Evolutionary conservation across 208 protist species (phyloP), one percentile per base, ranked within the genome.

Genomic region (Trypanosomatidae sp.): DNA sequence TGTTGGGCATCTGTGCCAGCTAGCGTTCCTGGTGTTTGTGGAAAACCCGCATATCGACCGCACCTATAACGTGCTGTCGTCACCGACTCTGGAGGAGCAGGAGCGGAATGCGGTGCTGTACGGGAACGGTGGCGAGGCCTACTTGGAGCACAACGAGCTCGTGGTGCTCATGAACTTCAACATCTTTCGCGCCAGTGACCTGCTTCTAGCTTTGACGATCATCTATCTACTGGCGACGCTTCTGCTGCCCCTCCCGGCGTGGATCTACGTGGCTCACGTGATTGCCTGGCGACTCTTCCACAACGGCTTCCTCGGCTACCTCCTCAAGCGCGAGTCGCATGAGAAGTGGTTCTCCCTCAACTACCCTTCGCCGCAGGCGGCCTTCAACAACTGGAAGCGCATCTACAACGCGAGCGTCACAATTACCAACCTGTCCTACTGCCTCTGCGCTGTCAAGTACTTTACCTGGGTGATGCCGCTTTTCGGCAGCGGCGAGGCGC

Each of bases 31-130:
- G 28, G 88, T 84, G 10, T 80, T 98, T 19, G 94, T 98, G 10
- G 96, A 99, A 74, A 97, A 98, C 64, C 97, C 96, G 55, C 97
- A 95, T 77, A 96, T 94, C 81, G 81, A 92, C 47, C 88, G 87
- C 62, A 95, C 89, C n/a, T 94, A 94, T 75, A 80, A 76, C 69
- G 62, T 66, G 15, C 50, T 77, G 66, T 52, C 59, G 9, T 71
- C 73, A 25, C 66, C 73, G 47, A 71, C 73, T 47, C 66, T n/a
- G 19, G 73, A 77, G 66, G 83, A 91, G 64, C 73, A 80, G 62
- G 71, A 81, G 58, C 79, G 86, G 33, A 46, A 92, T 47, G 78
- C 71, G 10, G 70, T 89, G 22, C 58, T 89, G 28, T 91, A 90
- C 77, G 83, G 83, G 22, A 66, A 75, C 43, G 83, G 79, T 46